Conservation (phyloP, 371 early-diverging fungal species). For the Rhizopus arrhizus region DNA sequence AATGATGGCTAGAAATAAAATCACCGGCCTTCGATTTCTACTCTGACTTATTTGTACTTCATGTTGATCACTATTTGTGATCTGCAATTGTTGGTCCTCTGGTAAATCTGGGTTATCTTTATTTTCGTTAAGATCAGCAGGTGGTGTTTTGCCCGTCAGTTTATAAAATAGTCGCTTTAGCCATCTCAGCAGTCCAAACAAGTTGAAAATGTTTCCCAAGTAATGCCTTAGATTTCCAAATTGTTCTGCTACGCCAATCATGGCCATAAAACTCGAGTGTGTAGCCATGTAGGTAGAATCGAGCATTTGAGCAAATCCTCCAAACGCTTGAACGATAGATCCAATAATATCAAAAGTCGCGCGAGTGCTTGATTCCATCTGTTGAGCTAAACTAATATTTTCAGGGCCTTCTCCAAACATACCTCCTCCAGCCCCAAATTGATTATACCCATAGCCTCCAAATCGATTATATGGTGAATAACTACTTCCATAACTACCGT, state of each 20-base stretch:
- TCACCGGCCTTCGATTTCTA: slow-evolving; percentile 61
- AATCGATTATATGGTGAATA: slow-evolving; percentile 28
- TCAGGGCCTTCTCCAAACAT: slow-evolving; percentile 34
- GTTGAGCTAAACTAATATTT: slow-evolving; percentile 74
- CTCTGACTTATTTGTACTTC: not conserved
- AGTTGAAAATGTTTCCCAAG: slow-evolving; percentile 81
- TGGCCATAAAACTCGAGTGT: slow-evolving; percentile 96
- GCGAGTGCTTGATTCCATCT: slow-evolving; percentile 87
- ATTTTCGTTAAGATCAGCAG: slow-evolving; percentile 44
- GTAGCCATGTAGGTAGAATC: slow-evolving; percentile 97
- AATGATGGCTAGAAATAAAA: slow-evolving; percentile 79
- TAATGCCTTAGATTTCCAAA: slow-evolving; percentile 82
- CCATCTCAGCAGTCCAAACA: slow-evolving; percentile 74
- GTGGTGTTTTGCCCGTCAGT: slow-evolving; percentile 62
- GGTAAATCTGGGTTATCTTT: slow-evolving; percentile 43
- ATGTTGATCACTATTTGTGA: not conserved
- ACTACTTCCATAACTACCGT: slow-evolving; percentile 25
- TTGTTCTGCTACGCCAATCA: slow-evolving; percentile 97
- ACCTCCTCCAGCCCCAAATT: slow-evolving; percentile 31
- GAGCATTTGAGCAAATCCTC: slow-evolving; percentile 96
- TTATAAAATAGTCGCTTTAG: slow-evolving; percentile 62
- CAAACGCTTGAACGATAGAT: slow-evolving; percentile 92
- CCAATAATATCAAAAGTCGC: slow-evolving; percentile 92
- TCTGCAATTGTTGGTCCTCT: slow-evolving; percentile 25
- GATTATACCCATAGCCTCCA: slow-evolving; percentile 29